These are phyloP conservation scores for Cerrena zonata DNA, from an alignment of 1,284 basidiomycete species.

Conservation along the genomic window DNA sequence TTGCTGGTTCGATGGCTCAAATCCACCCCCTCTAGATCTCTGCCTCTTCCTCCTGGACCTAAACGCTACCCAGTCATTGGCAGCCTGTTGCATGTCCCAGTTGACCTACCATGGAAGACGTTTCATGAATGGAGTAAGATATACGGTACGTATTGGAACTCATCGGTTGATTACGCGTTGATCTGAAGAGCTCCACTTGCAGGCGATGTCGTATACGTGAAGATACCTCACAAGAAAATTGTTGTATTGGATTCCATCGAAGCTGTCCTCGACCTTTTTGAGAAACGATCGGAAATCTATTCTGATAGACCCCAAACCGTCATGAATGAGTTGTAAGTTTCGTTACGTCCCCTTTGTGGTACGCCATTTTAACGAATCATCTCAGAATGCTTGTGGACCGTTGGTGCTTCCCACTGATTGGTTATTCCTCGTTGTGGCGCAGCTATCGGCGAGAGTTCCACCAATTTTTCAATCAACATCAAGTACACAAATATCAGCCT, in stretches of 20 bases:
- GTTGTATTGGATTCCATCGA: background rate
- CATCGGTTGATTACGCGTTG: too few species aligned
- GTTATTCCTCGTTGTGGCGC: background rate
- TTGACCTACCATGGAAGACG: too few species aligned
- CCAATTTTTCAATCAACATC: too few species aligned
- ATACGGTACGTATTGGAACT: too few species aligned
- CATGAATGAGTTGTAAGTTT: conserved; percentile 3
- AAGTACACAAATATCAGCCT: too few species aligned
- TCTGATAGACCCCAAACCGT: background rate
- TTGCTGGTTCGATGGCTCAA: too few species aligned
- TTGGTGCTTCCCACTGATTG: background rate
- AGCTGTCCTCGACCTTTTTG: background rate
- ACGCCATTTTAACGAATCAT: background rate
- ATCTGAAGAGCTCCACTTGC: too few species aligned
- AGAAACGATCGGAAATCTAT: conserved; percentile 4
- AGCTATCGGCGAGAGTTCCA: too few species aligned
- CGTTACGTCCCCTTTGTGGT: background rate
- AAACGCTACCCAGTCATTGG: background rate
- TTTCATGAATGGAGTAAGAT: background rate
- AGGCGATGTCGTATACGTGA: background rate
- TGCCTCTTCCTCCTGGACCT: background rate
- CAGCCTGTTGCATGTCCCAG: background rate
- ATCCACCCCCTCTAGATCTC: too few species aligned
- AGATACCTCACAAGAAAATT: background rate
- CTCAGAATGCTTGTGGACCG: background rate